Percentiles rank a stretch among this genome's conserved stretches.
phyloP scores from a whole-genome alignment of 768 basidiomycete genomes.

The Boletus pseudo-olivaceus region DNA sequence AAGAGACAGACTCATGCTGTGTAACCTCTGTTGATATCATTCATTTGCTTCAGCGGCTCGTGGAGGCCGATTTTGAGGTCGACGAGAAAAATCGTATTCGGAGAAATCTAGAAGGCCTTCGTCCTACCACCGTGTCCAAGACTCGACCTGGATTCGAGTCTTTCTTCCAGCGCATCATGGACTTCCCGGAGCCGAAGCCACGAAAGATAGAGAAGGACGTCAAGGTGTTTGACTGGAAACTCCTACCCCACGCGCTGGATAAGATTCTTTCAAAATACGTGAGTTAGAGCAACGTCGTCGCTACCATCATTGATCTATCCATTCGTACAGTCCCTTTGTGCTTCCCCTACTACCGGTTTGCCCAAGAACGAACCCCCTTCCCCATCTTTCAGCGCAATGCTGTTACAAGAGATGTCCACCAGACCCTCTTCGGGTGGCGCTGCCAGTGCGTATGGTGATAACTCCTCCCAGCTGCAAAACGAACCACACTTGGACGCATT shows the following conservation, averaged over 20 bases:
- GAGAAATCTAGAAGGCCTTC: constrained; percentile 89
- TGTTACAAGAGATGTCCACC: constrained; percentile 9
- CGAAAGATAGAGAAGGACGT: constrained; percentile 97
- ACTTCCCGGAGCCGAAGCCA: constrained; percentile 90
- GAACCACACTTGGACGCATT: constrained; percentile 16
- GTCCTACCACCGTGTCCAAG: constrained; percentile 89
- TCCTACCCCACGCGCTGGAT: constrained; percentile 67
- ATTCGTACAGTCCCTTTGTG: constrained; percentile 43
- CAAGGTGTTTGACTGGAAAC: constrained; percentile 78
- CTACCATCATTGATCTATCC: neutral
- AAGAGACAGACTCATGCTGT: constrained; percentile 72
- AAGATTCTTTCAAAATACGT: constrained; percentile 87
- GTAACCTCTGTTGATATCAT: constrained; percentile 97
- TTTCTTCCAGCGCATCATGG: constrained; percentile 97
- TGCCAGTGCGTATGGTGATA: constrained; percentile 1
- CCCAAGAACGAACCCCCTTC: constrained; percentile 23
- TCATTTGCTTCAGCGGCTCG: constrained; percentile 78
- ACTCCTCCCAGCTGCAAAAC: constrained; percentile 3
- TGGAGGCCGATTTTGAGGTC: constrained; percentile 75
- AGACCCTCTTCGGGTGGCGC: constrained; percentile 19
- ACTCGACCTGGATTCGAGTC: constrained; percentile 71
- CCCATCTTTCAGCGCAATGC: constrained; percentile 30
- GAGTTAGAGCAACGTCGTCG: constrained; percentile 27
- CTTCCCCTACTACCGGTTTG: constrained; percentile 33
- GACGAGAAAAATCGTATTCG: constrained; percentile 97